These are phyloP conservation scores for Fonsecaea pugnacius DNA, from an alignment of 2,329 filamentous ascomycete species.

Conservation along the genomic window DNA sequence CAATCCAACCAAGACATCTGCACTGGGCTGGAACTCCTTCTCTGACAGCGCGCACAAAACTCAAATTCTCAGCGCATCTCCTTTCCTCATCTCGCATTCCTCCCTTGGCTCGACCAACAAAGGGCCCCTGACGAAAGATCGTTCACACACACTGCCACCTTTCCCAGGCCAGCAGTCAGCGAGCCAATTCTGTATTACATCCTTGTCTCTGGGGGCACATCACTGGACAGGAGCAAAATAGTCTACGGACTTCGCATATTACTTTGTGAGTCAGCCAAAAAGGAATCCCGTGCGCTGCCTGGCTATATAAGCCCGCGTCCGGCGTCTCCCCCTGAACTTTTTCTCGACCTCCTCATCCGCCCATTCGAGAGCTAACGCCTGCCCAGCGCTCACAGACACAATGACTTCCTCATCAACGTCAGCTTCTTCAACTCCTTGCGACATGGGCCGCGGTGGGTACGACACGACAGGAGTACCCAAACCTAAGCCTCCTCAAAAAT, in stretches of 20 bases:
- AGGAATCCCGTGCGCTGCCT: constrained; percentile 4
- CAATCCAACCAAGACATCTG: constrained; percentile 20
- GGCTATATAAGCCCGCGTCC: constrained; percentile 29
- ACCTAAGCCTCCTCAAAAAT: constrained; percentile 49
- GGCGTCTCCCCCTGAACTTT: constrained; percentile 1
- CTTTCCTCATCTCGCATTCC: constrained; percentile 32
- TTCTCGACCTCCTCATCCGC: constrained; percentile 1
- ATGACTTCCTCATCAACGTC: constrained; percentile 36
- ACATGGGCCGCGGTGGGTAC: constrained; percentile 58
- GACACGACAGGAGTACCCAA: constrained; percentile 58
- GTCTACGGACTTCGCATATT: constrained; percentile 20
- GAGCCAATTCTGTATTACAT: constrained; percentile 28
- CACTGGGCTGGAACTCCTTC: constrained; percentile 20
- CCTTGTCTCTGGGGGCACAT: constrained; percentile 5
- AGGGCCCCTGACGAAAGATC: constrained; percentile 11
- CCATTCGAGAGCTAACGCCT: constrained; percentile 28
- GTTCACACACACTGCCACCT: constrained; percentile 25
- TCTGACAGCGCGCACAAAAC: constrained; percentile 31
- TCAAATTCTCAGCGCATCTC: constrained; percentile 35
- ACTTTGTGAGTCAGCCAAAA: constrained; percentile 29
- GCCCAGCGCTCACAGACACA: constrained; percentile 24
- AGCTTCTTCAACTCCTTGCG: constrained; percentile 38
- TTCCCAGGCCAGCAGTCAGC: constrained; percentile 25
- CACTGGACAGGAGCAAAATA: constrained; percentile 22
- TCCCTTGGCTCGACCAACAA: constrained; percentile 31